Conservation (phyloP, 371 early-diverging fungal species). For the Zopfochytrium polystomum region DNA sequence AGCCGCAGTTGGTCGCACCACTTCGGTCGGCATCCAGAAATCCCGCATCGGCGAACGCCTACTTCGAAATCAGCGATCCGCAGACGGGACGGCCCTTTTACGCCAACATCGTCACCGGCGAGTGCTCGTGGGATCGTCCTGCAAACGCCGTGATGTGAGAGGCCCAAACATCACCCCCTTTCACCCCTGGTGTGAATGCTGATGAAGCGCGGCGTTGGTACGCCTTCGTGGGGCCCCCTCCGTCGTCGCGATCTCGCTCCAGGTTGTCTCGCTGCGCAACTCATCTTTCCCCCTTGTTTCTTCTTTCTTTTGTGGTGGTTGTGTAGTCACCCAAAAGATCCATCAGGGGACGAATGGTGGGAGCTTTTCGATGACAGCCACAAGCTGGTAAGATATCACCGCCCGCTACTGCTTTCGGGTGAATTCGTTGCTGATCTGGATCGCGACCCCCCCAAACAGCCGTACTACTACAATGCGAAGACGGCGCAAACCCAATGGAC, state of each 20-base stretch:
- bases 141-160: slow-evolving; percentile 48
- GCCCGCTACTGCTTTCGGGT: not conserved
- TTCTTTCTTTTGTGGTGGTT: slow-evolving; percentile 7
- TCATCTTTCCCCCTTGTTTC: not conserved
- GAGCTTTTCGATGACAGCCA: slow-evolving; percentile 84
- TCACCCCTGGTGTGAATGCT: too few relatives aligned
- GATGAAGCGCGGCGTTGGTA: too few relatives aligned
- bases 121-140: slow-evolving; percentile 59
- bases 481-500: slow-evolving; percentile 85
- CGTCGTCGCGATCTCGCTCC: too few relatives aligned
- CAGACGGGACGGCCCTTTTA: slow-evolving; percentile 73
- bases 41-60: too few relatives aligned
- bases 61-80: slow-evolving; percentile 82
- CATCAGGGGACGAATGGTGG: slow-evolving; percentile 86
- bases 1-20: too few relatives aligned
- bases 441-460: slow-evolving; percentile 20
- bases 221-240: too few relatives aligned
- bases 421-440: slow-evolving; percentile 9
- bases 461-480: slow-evolving; percentile 84
- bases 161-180: too few relatives aligned
- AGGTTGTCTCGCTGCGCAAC: not conserved
- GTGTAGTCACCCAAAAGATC: slow-evolving; percentile 55
- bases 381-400: slow-evolving; percentile 45
- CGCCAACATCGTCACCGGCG: slow-evolving; percentile 69
- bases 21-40: too few relatives aligned